Evolutionary conservation across 2,329 filamentous ascomycete species (phyloP), one percentile per base, ranked within the genome.

Genomic region (Ascochyta rabiei): DNA sequence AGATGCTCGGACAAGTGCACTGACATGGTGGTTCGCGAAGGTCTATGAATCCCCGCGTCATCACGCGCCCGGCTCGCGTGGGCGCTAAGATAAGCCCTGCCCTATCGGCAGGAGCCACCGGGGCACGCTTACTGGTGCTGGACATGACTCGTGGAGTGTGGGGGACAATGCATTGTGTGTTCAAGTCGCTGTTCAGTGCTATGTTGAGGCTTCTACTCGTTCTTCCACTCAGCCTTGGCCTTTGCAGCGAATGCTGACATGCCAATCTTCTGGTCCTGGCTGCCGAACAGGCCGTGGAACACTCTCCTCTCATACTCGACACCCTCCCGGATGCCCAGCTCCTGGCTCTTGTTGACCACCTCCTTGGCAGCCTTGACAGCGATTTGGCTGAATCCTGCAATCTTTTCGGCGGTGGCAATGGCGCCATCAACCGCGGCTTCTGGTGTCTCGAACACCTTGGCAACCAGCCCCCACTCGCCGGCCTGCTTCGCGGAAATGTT

Each of bases 321-420:
- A 13, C 95, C 95, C 70, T 98, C 95, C 65, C 89, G 81, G 56
- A 99, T 79, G 3, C 88, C 82, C 64, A 96, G 78, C 68, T 99
- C 95, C 81, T 98, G 93, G 76, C 92, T 96, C 87, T 97, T 98
- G 76, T 98, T 96, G 51, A 99, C 93, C n/a, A 95, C 93, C 82
- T 99, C 95, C 83, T 99, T 99, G 53, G 86, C 89, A 10, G 90
- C 95, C 79, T 91, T 87, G 54, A 96, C 86, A 1, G 93, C 90
- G n/a, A 99, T 88, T 71, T 84, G 86, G 47, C 90, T 93, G 77
- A 95, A 91, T 1, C 89, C 80, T 0, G 95, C 93, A 78, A 99
- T 97, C 47, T 86, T 93, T 81, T 90, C 91, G 2, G 95, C 95
- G 16, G 91, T 93, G 72, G 88, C 86, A 57, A 96, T 75, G 2